Evolutionary conservation across 768 basidiomycete species (phyloP), one percentile per base, ranked within the genome.

Genomic region (Suillus lakei): DNA sequence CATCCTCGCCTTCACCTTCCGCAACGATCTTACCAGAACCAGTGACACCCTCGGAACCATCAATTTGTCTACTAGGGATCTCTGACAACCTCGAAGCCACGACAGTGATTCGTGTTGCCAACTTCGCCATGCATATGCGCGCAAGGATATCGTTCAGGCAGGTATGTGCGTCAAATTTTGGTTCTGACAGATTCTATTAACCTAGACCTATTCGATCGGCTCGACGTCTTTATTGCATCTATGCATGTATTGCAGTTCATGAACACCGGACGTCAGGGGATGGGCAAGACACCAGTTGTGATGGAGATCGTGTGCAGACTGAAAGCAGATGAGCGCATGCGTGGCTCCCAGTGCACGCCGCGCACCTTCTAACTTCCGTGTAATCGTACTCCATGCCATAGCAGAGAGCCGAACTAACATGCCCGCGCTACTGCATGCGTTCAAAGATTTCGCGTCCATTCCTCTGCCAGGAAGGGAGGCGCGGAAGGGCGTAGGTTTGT

Each of bases 381-480:
- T 88, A 5, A 82, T 96, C 10, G 77, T 94, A 34, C 78, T 98
- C 36, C 72, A 99, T 8, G 95, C 89, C 0, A 94, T 91, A 0
- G 88, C 93, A 6, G 83, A 88, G 60, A 89, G 89, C 2, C 82
- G 84, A 15, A 79, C 87, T 0, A 82, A 0, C 95, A 99, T n/a
- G n/a, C n/a, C n/a, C 73, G 84, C 93, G 0, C 81, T 90, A 8
- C 70, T 98, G 28, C 86, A 81, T 55, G 81, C 84, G 0, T 96
- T 99, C 77, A 88, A 89, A 46, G 88, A 93, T 65, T 83, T 87
- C 4, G 81, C 95, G n/a, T 83, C 86, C 60, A 82, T 98, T n/a
- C 86, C 86, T 39, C 83, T 91, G 3, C 92, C 92, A 4, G 86
- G 86, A 61, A 95, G 90, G 73, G 85, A 89, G 66, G 90, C 89